phyloP scores from a whole-genome alignment of 2,329 filamentous ascomycete genomes.

The Colletotrichum zoysiae region DNA sequence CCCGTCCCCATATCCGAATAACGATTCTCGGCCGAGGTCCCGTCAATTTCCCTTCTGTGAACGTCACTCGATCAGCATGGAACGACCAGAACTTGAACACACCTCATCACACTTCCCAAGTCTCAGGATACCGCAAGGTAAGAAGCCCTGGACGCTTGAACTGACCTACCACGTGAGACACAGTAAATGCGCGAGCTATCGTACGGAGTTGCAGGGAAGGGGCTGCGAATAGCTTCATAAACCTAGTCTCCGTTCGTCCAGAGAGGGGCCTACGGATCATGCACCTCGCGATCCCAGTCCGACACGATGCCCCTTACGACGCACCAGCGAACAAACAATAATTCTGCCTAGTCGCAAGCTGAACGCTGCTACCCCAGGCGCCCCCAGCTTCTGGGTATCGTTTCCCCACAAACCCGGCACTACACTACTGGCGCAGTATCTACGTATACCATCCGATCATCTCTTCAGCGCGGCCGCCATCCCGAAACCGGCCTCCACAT shows the following conservation, averaged over 20 bases:
- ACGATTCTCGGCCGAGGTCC: slow-evolving; percentile 1
- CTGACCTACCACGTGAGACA: slow-evolving; percentile 7
- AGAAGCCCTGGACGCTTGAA: neutral
- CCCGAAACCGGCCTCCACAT: slow-evolving; percentile 25
- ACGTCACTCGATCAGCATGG: neutral
- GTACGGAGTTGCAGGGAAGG: slow-evolving; percentile 29
- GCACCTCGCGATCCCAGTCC: slow-evolving; percentile 27
- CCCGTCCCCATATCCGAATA: slow-evolving; percentile 5
- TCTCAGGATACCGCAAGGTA: neutral
- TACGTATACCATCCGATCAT: slow-evolving; percentile 4
- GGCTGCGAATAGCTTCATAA: slow-evolving; percentile 39
- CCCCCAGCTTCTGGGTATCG: slow-evolving; percentile 7
- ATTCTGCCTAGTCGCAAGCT: neutral
- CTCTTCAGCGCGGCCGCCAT: slow-evolving; percentile 1
- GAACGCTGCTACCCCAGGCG: slow-evolving; percentile 2
- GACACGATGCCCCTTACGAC: slow-evolving; percentile 5
- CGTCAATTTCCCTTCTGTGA: neutral
- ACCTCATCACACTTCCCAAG: neutral
- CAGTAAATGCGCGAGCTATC: slow-evolving; percentile 19
- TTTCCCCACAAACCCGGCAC: slow-evolving; percentile 25
- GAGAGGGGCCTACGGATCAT: slow-evolving; percentile 41
- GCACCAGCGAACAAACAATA: slow-evolving; percentile 3
- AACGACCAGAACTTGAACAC: neutral
- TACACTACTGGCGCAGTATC: neutral
- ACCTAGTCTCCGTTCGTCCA: slow-evolving; percentile 38